Conservation (phyloP, 176 grass and related monocot genomes). For the Aegilops sharonensis region DNA sequence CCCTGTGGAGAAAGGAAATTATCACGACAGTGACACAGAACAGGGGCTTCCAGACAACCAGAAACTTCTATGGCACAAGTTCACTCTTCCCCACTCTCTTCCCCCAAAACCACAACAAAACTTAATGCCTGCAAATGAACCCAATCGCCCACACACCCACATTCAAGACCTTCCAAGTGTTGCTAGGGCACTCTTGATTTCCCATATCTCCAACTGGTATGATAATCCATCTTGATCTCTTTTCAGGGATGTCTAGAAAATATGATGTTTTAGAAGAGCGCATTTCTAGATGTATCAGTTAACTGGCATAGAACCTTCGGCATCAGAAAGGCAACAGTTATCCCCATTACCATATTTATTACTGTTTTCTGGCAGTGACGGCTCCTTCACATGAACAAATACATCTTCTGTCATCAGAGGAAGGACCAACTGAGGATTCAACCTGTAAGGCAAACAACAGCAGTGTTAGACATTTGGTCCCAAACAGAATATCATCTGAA, state of each 20-base stretch:
- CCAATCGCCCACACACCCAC: background rate
- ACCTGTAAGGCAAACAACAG: slow-evolving; percentile 21
- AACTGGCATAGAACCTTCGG: slow-evolving; percentile 5
- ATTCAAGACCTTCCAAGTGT: slow-evolving; percentile 14
- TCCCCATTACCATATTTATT: background rate
- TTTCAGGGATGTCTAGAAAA: background rate
- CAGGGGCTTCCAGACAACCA: background rate
- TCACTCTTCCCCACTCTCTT: slow-evolving; percentile 4
- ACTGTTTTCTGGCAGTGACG: slow-evolving; percentile 20
- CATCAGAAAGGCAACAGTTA: slow-evolving; percentile 1
- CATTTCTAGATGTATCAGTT: background rate
- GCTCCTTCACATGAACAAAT: slow-evolving; percentile 14
- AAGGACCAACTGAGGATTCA: background rate
- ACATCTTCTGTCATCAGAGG: background rate
- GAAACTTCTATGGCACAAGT: background rate
- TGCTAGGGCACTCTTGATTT: background rate
- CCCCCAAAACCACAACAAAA: background rate
- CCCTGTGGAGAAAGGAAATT: background rate
- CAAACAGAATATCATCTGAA: background rate
- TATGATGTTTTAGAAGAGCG: slow-evolving; percentile 2
- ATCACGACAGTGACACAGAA: background rate
- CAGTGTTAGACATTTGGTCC: slow-evolving; percentile 10
- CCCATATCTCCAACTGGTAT: slow-evolving; percentile 9
- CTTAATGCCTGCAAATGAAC: slow-evolving; percentile 6
- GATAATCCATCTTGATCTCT: background rate